Base-by-base conservation (phyloP, 768 basidiomycete species). In the Multifurca ochricompacta region DNA sequence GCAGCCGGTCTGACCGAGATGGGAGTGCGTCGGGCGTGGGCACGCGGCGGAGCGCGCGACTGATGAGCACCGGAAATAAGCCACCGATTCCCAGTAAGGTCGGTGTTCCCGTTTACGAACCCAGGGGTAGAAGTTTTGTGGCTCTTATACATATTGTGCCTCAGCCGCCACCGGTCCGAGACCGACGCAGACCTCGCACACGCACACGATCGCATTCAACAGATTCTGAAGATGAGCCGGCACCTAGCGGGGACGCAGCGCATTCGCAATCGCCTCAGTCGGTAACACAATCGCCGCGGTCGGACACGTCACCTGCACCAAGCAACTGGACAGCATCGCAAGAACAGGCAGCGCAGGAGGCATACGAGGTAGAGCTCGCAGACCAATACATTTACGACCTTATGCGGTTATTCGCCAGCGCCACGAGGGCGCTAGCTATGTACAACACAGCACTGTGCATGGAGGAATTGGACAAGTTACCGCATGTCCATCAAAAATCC, bases 311-410 rank as follows among this genome's bases (percentile, higher is more conserved):
- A 19, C 77, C 80, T 8, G 77, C 79, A 23, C 79, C 85, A 30
- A 79, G 74, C 60, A 74, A 71, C 53, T 83, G 81, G 81, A 82
- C 82, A 6, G 69, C 77, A 54, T 76, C 73, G n/a, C 79, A 83
- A 41, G 85, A 87, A 63, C 82, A 79, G 66, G 80, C 78, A 18
- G 81, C 83, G 31, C 82, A 85, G 63, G 85, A 88, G 54, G 75
- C 79, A 37, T 83, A 84, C 61, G 84, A 85, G 59, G 73, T 71
- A 36, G 83, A 83, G 51, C 73, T 85, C 53, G 91, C 91, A 23
- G 91, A 95, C 51, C 77, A 87, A 63, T 85, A 87, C 69, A 75
- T 96, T 50, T 86, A 92, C 63, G 79, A 85, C 63, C 75, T 94
- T 41, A 79, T 88, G 69, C 80, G 89, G 58, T 76, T 76, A 51